Evolutionary conservation across 1,284 basidiomycete genomes (phyloP).

Genomic region (Sphagnurus paluster): DNA sequence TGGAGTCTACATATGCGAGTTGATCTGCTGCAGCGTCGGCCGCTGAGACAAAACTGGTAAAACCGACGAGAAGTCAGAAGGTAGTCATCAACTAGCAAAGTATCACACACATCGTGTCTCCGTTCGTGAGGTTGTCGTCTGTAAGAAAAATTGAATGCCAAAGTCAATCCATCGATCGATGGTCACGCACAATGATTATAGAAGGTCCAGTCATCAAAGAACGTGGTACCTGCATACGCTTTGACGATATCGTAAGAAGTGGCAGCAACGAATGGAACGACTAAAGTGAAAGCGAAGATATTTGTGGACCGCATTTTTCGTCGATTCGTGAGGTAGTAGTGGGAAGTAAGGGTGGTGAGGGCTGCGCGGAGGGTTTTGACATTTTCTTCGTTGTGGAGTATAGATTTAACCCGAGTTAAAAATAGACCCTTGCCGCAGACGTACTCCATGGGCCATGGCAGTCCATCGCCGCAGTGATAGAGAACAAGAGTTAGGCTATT

Average conservation of each 20-base stretch:
- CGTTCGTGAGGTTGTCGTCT: conserved; percentile 73
- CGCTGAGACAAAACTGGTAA: conserved; percentile 53
- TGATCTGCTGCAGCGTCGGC: conserved; percentile 45
- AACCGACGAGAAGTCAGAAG: conserved; percentile 4
- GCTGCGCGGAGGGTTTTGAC: too few relatives aligned
- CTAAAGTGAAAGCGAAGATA: conserved; percentile 8
- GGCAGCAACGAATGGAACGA: conserved; percentile 19
- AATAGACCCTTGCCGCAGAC: too few relatives aligned
- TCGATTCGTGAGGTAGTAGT: not conserved
- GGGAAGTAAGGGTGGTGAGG: not conserved
- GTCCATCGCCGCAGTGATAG: too few relatives aligned
- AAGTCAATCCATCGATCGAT: not conserved
- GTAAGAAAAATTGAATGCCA: not conserved
- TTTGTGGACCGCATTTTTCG: conserved; percentile 3
- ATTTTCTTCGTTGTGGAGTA: too few relatives aligned
- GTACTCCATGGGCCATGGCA: too few relatives aligned
- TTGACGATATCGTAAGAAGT: conserved; percentile 44
- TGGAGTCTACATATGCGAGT: conserved; percentile 62
- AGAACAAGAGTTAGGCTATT: too few relatives aligned
- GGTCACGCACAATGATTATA: conserved; percentile 45
- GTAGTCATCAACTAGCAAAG: not conserved
- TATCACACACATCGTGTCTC: conserved; percentile 55
- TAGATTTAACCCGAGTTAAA: too few relatives aligned
- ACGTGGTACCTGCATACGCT: conserved; percentile 50
- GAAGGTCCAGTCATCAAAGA: conserved; percentile 59